Percentiles rank a stretch among this genome's conserved stretches.
Conservation (phyloP, 2,329 filamentous ascomycete genomes). For the Aspergillus sojae region DNA sequence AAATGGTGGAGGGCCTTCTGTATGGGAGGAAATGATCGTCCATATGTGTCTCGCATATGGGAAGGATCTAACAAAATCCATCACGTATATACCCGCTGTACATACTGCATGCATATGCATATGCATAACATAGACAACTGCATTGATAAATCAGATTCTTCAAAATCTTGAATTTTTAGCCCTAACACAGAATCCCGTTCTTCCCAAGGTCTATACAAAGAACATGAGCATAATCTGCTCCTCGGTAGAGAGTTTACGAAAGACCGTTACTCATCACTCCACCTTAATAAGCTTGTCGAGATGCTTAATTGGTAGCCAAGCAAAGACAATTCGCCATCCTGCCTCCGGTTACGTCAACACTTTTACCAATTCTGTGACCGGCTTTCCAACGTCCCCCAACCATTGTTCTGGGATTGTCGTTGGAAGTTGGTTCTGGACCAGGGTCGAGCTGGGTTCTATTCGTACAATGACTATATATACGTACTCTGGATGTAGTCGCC, state of each 20-base stretch:
- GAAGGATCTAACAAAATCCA: background rate
- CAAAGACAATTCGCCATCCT: background rate
- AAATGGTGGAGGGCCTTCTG: constrained; percentile 66
- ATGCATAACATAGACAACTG: background rate
- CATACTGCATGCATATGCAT: background rate
- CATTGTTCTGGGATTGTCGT: background rate
- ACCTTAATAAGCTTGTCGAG: constrained; percentile 1
- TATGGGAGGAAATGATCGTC: constrained; percentile 39
- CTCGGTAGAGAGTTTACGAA: too few species aligned
- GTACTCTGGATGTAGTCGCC: too few species aligned
- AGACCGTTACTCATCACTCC: background rate
- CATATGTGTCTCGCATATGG: too few species aligned
- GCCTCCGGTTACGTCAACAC: constrained; percentile 2
- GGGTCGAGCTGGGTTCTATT: too few species aligned
- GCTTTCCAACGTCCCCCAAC: too few species aligned
- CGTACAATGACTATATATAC: too few species aligned
- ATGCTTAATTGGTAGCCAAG: constrained; percentile 4
- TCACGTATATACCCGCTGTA: background rate
- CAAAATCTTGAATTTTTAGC: too few species aligned
- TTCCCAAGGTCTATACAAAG: too few species aligned
- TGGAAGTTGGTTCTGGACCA: too few species aligned
- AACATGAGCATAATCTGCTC: too few species aligned
- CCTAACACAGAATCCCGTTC: too few species aligned
- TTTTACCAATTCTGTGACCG: background rate
- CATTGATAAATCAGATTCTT: too few species aligned